Conservation (phyloP, 2,329 filamentous ascomycete species). For the Colletotrichum sp. region DNA sequence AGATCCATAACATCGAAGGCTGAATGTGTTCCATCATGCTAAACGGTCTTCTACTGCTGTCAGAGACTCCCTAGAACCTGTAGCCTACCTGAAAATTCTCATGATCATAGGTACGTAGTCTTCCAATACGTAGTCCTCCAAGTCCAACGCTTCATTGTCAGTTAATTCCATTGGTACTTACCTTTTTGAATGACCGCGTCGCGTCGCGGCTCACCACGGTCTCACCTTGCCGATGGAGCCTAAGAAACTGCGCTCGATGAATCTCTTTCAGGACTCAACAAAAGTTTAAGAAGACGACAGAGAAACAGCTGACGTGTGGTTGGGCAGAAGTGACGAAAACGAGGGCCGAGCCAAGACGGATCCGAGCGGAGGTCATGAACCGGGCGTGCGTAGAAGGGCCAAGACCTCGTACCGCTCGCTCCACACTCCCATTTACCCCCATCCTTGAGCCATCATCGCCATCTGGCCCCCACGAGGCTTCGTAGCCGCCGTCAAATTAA, state of each 20-base stretch:
- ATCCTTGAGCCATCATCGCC: background rate
- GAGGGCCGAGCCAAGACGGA: background rate
- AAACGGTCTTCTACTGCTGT: background rate
- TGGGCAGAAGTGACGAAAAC: background rate
- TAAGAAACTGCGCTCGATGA: background rate
- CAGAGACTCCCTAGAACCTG: background rate
- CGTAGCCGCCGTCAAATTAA: background rate
- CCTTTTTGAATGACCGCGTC: background rate
- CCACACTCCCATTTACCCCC: background rate
- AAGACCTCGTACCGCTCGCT: background rate
- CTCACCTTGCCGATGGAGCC: background rate
- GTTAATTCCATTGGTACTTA: background rate
- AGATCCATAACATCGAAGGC: background rate
- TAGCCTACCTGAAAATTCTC: rapidly evolving
- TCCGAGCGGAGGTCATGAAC: background rate
- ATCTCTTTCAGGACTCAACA: background rate
- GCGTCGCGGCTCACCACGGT: background rate
- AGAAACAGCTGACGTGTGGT: background rate
- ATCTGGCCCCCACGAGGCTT: background rate
- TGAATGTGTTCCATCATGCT: background rate
- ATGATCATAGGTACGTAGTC: background rate
- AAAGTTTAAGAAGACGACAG: background rate
- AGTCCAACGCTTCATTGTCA: background rate
- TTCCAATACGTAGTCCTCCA: too few species aligned
- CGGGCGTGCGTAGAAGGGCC: background rate